Evolutionary conservation across 768 basidiomycete species (phyloP).

Genomic region (Vararia minispora): DNA sequence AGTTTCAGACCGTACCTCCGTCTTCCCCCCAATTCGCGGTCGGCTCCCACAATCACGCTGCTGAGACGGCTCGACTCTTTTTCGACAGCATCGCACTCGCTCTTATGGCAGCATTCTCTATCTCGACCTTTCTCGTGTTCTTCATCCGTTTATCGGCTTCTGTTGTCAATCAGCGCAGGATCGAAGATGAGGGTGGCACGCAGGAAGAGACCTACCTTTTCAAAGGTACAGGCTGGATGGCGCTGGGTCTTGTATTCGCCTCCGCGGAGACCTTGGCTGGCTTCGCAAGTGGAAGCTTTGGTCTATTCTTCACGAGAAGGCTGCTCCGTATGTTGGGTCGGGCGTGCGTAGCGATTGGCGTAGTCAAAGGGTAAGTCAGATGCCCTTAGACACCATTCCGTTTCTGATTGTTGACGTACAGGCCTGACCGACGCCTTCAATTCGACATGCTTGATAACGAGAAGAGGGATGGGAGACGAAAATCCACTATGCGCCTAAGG

Average conservation of each 20-base stretch:
- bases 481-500: background rate
- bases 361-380: conserved; percentile 56
- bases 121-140: conserved; percentile 42
- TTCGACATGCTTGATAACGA: conserved; percentile 10
- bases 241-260: conserved; percentile 48
- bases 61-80: conserved; percentile 38
- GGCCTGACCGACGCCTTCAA: conserved; percentile 9
- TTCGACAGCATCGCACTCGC: conserved; percentile 52
- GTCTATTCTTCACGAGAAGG: conserved; percentile 41
- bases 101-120: conserved; percentile 46
- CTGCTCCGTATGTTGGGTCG: conserved; percentile 45
- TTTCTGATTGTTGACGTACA: background rate
- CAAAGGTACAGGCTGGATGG: conserved; percentile 57
- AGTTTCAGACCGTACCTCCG: too few relatives aligned
- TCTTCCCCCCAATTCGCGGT: conserved; percentile 23
- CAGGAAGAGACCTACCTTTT: conserved; percentile 34
- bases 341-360: conserved; percentile 45
- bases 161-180: conserved; percentile 37
- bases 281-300: conserved; percentile 45
- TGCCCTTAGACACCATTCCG: background rate
- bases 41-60: conserved; percentile 27
- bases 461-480: conserved; percentile 6
- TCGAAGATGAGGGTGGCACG: conserved; percentile 35
- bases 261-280: conserved; percentile 55
- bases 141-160: conserved; percentile 46